Evolutionary conservation across 2,329 filamentous ascomycete species (phyloP), one percentile per base, ranked within the genome.

Genomic region (Fusarium bulbicola): DNA sequence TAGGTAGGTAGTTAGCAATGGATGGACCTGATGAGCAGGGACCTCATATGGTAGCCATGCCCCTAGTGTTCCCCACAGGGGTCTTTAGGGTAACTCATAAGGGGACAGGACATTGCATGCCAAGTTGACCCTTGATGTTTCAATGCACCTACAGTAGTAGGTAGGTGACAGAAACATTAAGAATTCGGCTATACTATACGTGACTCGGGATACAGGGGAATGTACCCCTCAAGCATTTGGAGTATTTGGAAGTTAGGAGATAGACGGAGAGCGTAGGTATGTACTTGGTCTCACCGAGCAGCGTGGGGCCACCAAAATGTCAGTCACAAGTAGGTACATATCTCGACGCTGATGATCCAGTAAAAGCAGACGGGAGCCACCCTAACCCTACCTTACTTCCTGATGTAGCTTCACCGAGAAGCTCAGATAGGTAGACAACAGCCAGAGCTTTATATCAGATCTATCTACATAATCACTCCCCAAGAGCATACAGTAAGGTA

Each of bases 41-140:
- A 73, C 69, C 56, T 70, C 65, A 73, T 69, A 43, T 30, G 28
- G 28, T 26, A 37, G 34, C 26, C 66, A 26, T 8, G 15, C 42
- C 28, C 18, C 50, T 34, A 20, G 7, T 16, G 12, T 34, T 32
- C 36, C 32, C 45, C 32, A 39, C 20, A 39, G 4, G 26, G 16
- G 39, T 39, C 34, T 74, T 50, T 68, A 73, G 71, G 70, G 71
- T 74, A 74, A 34, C 32, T 34, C 8, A 34, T 15, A 34, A 16
- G 70, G 15, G 43, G 11, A 6, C n/a, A 13, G 8, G 18, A 14
- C 12, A 58, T 26, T 34, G 18, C 20, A 42, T 30, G 26, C 26
- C 24, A 53, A 53, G 50, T 21, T 8, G 18, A 30, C 20, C 39
- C 14, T 47, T 26, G 40, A 36, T 58, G 18, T 40, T 42, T 30